phyloP scores from a whole-genome alignment of 164 flowering plant genomes.

The Umbellularia californica region DNA sequence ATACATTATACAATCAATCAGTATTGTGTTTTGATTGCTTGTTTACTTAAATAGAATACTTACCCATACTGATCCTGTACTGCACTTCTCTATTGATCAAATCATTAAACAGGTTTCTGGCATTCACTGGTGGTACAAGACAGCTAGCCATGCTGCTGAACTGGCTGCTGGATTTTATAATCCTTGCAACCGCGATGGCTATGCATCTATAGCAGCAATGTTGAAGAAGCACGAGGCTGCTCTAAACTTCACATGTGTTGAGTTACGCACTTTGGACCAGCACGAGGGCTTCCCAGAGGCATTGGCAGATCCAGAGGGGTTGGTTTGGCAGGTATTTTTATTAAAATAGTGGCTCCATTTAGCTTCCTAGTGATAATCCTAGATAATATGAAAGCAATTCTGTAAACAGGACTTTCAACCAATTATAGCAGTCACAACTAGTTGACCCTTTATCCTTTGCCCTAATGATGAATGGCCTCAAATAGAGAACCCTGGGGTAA shows the following conservation, averaged over 20 bases:
- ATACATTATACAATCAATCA: background rate
- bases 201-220: conserved; percentile 64
- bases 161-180: conserved; percentile 89
- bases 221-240: conserved; percentile 74
- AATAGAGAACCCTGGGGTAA: too few relatives aligned
- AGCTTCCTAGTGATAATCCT: background rate
- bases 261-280: conserved; percentile 50
- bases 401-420: too few relatives aligned
- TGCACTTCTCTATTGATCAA: conserved; percentile 17
- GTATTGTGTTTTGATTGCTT: background rate
- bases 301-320: conserved; percentile 76
- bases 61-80: background rate
- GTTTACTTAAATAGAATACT: background rate
- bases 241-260: conserved; percentile 61
- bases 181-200: conserved; percentile 85
- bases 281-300: conserved; percentile 59
- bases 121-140: conserved; percentile 95
- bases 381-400: background rate
- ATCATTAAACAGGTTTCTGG: conserved; percentile 62
- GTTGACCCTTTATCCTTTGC: too few relatives aligned
- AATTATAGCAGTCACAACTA: too few relatives aligned
- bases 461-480: too few relatives aligned
- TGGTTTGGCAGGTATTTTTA: conserved; percentile 77
- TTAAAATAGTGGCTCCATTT: background rate
- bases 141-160: conserved; percentile 95